These are phyloP conservation scores for Boletus huronensis DNA, from an alignment of 768 basidiomycete genomes.

Conservation along the genomic window DNA sequence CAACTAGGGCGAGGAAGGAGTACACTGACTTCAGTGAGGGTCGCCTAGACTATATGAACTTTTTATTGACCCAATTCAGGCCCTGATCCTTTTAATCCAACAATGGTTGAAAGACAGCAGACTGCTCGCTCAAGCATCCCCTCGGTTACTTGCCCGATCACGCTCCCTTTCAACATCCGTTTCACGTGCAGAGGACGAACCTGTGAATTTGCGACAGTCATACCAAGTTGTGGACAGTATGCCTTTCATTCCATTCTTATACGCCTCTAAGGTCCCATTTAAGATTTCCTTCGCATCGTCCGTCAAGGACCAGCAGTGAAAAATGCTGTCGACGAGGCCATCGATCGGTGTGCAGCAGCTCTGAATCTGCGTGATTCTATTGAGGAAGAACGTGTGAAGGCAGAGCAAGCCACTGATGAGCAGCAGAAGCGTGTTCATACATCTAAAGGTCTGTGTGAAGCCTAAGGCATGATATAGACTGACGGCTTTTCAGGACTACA, in stretches of 20 bases:
- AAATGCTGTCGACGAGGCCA: conserved; percentile 77
- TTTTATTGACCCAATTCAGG: conserved; percentile 36
- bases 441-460: conserved; percentile 56
- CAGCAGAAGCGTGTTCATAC: conserved; percentile 61
- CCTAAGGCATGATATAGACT: not conserved
- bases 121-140: conserved; percentile 29
- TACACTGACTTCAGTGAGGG: conserved; percentile 77
- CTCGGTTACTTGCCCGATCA: conserved; percentile 32
- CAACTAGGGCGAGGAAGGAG: conserved; percentile 93
- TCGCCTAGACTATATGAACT: not conserved
- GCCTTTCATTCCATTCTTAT: conserved; percentile 16
- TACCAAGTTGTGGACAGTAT: conserved; percentile 89
- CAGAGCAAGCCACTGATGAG: conserved; percentile 75
- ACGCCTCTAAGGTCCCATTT: conserved; percentile 5
- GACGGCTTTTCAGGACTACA: conserved; percentile 53
- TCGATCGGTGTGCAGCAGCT: conserved; percentile 81
- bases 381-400: conserved; percentile 72
- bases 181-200: conserved; percentile 29
- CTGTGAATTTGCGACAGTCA: conserved; percentile 48
- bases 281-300: conserved; percentile 81
- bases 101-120: conserved; percentile 64
- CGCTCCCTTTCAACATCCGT: conserved; percentile 43
- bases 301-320: conserved; percentile 87
- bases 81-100: conserved; percentile 79
- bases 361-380: conserved; percentile 87